Evolutionary conservation across 345 rosid species (phyloP).

Genomic region (Sonneratia alba): DNA sequence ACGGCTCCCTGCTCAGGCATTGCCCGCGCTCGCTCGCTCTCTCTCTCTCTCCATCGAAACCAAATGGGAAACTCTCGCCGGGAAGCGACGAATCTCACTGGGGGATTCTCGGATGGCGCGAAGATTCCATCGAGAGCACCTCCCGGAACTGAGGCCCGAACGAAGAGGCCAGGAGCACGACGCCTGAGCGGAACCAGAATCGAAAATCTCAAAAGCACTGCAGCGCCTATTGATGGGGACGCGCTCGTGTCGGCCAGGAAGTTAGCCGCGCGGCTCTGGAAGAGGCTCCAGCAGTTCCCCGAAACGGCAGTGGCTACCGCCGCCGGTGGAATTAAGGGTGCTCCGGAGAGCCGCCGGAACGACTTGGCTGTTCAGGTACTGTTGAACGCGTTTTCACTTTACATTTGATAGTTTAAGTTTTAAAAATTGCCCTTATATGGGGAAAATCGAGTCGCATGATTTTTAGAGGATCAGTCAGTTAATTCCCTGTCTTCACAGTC

Average conservation of each 20-base stretch:
- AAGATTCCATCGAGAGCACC: background rate
- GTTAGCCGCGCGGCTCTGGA: slow-evolving; percentile 82
- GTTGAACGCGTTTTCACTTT: slow-evolving; percentile 24
- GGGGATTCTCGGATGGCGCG: background rate
- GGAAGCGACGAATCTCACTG: background rate
- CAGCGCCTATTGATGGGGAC: background rate
- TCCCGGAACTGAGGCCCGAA: background rate
- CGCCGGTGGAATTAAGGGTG: slow-evolving; percentile 16
- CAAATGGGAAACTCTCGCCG: background rate
- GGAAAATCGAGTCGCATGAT: no score
- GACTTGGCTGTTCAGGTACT: slow-evolving; percentile 35
- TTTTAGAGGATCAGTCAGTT: background rate
- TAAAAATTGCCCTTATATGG: background rate
- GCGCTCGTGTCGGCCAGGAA: slow-evolving; percentile 60
- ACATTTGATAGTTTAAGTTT: background rate
- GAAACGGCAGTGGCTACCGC: background rate
- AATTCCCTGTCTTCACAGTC: background rate
- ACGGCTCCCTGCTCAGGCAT: background rate
- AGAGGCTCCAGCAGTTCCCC: slow-evolving; percentile 44
- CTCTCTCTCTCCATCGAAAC: background rate
- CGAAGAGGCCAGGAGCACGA: background rate
- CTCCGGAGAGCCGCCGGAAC: slow-evolving; percentile 27
- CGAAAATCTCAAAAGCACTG: background rate
- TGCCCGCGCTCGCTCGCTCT: background rate
- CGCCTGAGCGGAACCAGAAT: background rate